Evolutionary conservation across 164 flowering plant genomes (phyloP).

Genomic region (Sedum album): DNA sequence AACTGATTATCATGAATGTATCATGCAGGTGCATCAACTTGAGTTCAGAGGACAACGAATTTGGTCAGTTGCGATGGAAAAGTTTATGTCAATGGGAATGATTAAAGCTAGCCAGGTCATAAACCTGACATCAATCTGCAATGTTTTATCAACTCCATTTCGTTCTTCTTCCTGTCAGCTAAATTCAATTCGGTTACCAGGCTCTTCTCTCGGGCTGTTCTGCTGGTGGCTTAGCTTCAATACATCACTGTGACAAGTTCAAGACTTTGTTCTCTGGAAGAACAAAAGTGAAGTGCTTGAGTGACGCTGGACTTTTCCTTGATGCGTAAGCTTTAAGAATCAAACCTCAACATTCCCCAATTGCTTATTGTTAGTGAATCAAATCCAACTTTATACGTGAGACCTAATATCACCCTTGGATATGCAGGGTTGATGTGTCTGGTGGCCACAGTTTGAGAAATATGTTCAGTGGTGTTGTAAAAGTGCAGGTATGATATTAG

Average conservation of each 20-base stretch:
- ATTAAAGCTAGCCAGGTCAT: constrained; percentile 36
- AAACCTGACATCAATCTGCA: background rate
- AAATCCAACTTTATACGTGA: background rate
- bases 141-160: background rate
- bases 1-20: background rate
- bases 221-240: constrained; percentile 88
- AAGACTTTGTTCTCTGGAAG: constrained; percentile 42
- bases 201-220: constrained; percentile 98
- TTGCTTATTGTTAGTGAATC: background rate
- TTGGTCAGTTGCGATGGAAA: constrained; percentile 54
- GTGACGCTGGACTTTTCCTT: constrained; percentile 91
- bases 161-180: background rate
- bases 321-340: constrained; percentile 42
- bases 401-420: background rate
- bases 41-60: constrained; percentile 55
- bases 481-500: constrained; percentile 8
- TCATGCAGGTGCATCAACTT: constrained; percentile 35
- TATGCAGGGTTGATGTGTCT: constrained; percentile 8
- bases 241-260: constrained; percentile 84
- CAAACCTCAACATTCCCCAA: background rate
- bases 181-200: constrained; percentile 26
- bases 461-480: constrained; percentile 9
- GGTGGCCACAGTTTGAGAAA: constrained; percentile 9
- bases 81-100: constrained; percentile 56
- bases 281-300: constrained; percentile 80